Evolutionary conservation across 106 monocot genomes (phyloP).

Genomic region (Agapanthus africanus): DNA sequence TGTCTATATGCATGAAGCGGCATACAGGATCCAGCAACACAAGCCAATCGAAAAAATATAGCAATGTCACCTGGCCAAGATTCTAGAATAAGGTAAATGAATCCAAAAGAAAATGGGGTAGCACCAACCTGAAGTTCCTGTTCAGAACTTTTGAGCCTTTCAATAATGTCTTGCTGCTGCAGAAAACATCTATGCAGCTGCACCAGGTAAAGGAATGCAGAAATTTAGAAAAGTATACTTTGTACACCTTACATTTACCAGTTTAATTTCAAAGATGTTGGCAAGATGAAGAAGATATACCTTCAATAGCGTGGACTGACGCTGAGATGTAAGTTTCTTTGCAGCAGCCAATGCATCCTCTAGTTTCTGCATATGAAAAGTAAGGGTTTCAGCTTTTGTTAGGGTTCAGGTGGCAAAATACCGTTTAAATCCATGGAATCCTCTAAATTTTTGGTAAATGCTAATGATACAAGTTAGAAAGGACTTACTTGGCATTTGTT

Average conservation of each 20-base stretch:
- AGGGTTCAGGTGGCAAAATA: background rate
- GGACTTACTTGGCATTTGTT: constrained; percentile 56
- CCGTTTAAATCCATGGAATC: background rate
- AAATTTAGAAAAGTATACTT: constrained; percentile 1
- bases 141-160: constrained; percentile 57
- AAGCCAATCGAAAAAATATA: background rate
- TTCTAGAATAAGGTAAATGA: background rate
- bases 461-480: background rate
- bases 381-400: background rate
- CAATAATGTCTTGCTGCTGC: constrained; percentile 43
- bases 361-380: constrained; percentile 37
- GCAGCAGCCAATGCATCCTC: constrained; percentile 58
- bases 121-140: constrained; percentile 54
- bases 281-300: constrained; percentile 27
- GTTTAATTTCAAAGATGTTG: background rate
- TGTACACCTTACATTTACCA: no score
- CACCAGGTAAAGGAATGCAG: background rate
- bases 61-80: no score
- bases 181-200: constrained; percentile 55
- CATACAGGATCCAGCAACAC: background rate
- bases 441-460: constrained; percentile 2
- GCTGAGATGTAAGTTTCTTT: constrained; percentile 61
- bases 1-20: background rate
- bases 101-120: background rate
- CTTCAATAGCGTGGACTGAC: constrained; percentile 42